These are phyloP conservation scores for Talaromyces proteolyticus DNA, from an alignment of 495 filamentous ascomycete genomes.

Conservation along the genomic window DNA sequence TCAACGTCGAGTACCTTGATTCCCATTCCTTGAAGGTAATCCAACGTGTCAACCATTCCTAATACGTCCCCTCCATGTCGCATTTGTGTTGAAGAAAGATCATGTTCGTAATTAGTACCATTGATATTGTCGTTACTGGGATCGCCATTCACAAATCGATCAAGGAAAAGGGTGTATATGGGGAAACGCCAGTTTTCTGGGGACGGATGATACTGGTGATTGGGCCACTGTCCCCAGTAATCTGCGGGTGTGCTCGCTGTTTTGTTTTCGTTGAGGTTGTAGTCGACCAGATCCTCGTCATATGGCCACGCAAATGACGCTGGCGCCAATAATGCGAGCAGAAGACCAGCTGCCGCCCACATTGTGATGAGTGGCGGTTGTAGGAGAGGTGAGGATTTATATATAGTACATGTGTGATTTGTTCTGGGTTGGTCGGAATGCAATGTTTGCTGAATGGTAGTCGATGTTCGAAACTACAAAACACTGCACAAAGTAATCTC, in stretches of 20 bases:
- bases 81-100: constrained; percentile 61
- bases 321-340: constrained; percentile 22
- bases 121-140: constrained; percentile 68
- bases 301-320: constrained; percentile 44
- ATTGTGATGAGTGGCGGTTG: background rate
- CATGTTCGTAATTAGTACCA: constrained; percentile 63
- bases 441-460: background rate
- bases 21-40: constrained; percentile 72
- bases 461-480: background rate
- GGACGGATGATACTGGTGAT: constrained; percentile 43
- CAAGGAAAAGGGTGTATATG: constrained; percentile 65
- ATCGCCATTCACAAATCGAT: constrained; percentile 68
- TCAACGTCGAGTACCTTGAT: constrained; percentile 47
- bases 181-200: constrained; percentile 67
- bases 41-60: constrained; percentile 59
- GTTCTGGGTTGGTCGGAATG: background rate
- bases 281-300: constrained; percentile 44
- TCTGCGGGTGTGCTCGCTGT: constrained; percentile 52
- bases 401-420: background rate
- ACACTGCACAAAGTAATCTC: no score
- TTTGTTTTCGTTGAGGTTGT: constrained; percentile 60
- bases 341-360: constrained; percentile 20
- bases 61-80: constrained; percentile 68
- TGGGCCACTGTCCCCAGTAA: constrained; percentile 56
- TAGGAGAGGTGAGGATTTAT: background rate